These are phyloP conservation scores for Hibiscus mutabilis DNA, from an alignment of 345 rosid species.

Conservation along the genomic window DNA sequence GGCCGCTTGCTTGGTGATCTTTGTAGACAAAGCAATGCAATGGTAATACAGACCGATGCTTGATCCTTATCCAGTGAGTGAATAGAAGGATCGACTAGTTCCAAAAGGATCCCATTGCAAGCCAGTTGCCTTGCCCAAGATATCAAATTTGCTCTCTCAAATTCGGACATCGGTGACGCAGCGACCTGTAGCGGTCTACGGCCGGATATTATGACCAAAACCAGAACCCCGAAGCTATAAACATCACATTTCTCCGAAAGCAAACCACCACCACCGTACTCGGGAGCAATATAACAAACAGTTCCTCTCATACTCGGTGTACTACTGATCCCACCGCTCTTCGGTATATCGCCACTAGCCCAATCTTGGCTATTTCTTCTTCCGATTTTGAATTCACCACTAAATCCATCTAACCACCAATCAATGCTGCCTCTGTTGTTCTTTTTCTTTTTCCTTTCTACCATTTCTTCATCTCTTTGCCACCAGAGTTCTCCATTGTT, in stretches of 20 bases:
- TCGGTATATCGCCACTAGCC: conserved; percentile 54
- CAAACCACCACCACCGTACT: conserved; percentile 63
- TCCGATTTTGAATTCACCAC: conserved; percentile 47
- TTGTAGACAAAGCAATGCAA: conserved; percentile 68
- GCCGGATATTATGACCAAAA: conserved; percentile 63
- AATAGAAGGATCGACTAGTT: conserved; percentile 54
- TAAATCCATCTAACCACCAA: conserved; percentile 69
- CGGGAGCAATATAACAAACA: conserved; percentile 76
- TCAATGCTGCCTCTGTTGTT: conserved; percentile 50
- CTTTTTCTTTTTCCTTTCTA: conserved; percentile 39
- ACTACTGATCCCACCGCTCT: conserved; percentile 73
- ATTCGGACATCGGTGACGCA: conserved; percentile 69
- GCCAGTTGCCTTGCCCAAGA: conserved; percentile 83
- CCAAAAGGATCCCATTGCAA: conserved; percentile 53
- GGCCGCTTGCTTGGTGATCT: conserved; percentile 63
- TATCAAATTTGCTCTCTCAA: conserved; percentile 72
- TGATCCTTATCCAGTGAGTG: conserved; percentile 55
- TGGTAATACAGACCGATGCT: conserved; percentile 60
- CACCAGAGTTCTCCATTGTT: conserved; percentile 54
- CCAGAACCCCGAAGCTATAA: conserved; percentile 67
- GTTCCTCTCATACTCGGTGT: conserved; percentile 90
- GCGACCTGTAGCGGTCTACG: conserved; percentile 72
- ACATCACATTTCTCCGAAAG: conserved; percentile 70
- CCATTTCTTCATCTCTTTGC: conserved; percentile 48
- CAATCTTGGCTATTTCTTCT: conserved; percentile 55